These are phyloP conservation scores for Pezicula carpinea DNA, from an alignment of 2,329 filamentous ascomycete genomes.

Conservation along the genomic window DNA sequence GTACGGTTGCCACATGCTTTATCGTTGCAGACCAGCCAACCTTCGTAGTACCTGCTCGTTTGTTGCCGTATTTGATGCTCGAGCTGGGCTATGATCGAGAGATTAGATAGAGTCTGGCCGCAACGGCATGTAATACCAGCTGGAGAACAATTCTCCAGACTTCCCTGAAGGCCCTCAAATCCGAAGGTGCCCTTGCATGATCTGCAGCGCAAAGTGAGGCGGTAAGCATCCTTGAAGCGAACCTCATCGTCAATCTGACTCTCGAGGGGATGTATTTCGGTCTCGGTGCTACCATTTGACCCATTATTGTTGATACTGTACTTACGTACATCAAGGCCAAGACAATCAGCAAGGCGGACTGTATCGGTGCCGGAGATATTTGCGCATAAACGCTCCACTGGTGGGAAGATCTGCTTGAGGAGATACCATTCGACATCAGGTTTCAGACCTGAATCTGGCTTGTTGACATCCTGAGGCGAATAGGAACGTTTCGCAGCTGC, in stretches of 20 bases:
- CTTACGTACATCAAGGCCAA: slow-evolving; percentile 85
- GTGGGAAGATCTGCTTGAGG: slow-evolving; percentile 96
- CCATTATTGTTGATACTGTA: slow-evolving; percentile 67
- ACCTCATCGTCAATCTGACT: slow-evolving; percentile 89
- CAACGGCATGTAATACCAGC: slow-evolving; percentile 69
- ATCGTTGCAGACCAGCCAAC: slow-evolving; percentile 88
- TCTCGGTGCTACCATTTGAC: slow-evolving; percentile 46
- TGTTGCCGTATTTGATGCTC: slow-evolving; percentile 77
- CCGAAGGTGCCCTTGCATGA: slow-evolving; percentile 66
- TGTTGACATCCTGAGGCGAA: slow-evolving; percentile 78
- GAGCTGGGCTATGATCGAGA: slow-evolving; percentile 80
- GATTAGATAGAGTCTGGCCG: slow-evolving; percentile 63
- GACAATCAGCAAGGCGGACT: slow-evolving; percentile 82
- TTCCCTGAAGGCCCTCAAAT: slow-evolving; percentile 70
- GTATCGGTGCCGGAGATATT: slow-evolving; percentile 93
- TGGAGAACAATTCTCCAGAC: slow-evolving; percentile 59
- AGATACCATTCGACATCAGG: slow-evolving; percentile 98
- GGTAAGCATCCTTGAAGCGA: slow-evolving; percentile 77
- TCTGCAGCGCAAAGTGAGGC: slow-evolving; percentile 75
- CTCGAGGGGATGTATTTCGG: slow-evolving; percentile 85
- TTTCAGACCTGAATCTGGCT: slow-evolving; percentile 67
- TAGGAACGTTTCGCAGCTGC: slow-evolving; percentile 84
- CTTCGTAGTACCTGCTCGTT: slow-evolving; percentile 84
- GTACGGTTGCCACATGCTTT: slow-evolving; percentile 81
- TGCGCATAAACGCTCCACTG: slow-evolving; percentile 94